Evolutionary conservation across 495 filamentous ascomycete species (phyloP).

Genomic region (Endocarpon pusillum): DNA sequence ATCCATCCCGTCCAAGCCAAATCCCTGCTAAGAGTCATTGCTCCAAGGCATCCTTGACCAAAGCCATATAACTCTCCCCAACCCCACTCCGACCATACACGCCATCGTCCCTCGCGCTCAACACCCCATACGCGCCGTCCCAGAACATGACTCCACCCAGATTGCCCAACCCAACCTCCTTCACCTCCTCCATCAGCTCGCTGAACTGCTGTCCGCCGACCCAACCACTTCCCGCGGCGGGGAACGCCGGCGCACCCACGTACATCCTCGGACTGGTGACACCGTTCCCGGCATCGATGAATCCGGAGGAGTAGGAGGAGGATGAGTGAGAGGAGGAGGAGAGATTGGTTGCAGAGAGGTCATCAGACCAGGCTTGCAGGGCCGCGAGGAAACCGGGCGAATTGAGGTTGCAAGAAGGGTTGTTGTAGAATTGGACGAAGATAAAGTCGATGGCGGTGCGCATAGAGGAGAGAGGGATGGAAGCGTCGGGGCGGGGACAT

Average conservation of each 20-base stretch:
- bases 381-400: neutral
- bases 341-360: neutral
- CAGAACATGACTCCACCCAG: conserved; percentile 14
- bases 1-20: conserved; percentile 1
- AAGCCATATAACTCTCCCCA: conserved; percentile 1
- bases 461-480: conserved; percentile 26
- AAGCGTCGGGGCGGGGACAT: conserved; percentile 35
- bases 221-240: neutral
- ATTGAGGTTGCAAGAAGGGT: conserved; percentile 13
- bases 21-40: too few species aligned
- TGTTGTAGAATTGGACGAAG: conserved; percentile 33
- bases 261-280: neutral
- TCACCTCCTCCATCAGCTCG: conserved; percentile 19
- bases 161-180: conserved; percentile 17
- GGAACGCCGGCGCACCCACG: neutral
- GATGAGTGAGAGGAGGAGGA: neutral
- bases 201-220: conserved; percentile 10
- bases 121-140: conserved; percentile 5
- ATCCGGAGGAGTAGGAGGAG: neutral
- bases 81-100: neutral
- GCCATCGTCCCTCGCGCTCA: neutral
- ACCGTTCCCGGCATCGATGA: neutral
- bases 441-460: conserved; percentile 21
- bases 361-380: neutral
- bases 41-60: too few species aligned